Conservation (phyloP, 148 eudicot species). For the Camellia japonica region DNA sequence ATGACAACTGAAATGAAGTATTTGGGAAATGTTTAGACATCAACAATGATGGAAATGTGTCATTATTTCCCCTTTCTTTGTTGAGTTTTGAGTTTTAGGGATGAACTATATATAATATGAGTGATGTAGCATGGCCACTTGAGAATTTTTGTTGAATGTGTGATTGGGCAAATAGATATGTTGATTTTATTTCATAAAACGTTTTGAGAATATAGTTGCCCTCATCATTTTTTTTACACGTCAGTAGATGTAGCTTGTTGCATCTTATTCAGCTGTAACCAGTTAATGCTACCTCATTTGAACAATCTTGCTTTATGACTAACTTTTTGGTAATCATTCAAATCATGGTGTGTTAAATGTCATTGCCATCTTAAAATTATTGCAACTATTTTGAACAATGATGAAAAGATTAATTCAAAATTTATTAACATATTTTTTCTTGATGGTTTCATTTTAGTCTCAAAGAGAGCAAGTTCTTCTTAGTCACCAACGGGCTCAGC, state of each 20-base stretch:
- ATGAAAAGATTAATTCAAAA: neutral
- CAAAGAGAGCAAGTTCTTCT: slow-evolving; percentile 63
- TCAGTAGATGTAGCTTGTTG: neutral
- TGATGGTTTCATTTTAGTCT: slow-evolving; percentile 36
- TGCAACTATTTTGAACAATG: neutral
- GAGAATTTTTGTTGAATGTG: neutral
- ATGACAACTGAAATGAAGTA: neutral
- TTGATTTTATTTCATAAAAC: neutral
- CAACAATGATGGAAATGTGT: neutral
- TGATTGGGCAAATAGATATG: neutral
- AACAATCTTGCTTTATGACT: neutral
- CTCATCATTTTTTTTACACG: neutral
- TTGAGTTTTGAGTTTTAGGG: neutral
- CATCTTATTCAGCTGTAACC: neutral
- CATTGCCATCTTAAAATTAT: neutral
- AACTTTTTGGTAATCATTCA: neutral
- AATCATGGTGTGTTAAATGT: neutral
- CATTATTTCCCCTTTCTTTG: neutral
- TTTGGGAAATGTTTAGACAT: no score
- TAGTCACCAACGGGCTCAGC: slow-evolving; percentile 66
- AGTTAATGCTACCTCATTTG: neutral
- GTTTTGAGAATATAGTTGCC: neutral
- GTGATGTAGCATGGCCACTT: neutral
- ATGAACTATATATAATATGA: neutral
- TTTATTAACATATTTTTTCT: neutral